Conservation (phyloP, 2,329 filamentous ascomycete genomes). For the Achaetomium macrosporum region DNA sequence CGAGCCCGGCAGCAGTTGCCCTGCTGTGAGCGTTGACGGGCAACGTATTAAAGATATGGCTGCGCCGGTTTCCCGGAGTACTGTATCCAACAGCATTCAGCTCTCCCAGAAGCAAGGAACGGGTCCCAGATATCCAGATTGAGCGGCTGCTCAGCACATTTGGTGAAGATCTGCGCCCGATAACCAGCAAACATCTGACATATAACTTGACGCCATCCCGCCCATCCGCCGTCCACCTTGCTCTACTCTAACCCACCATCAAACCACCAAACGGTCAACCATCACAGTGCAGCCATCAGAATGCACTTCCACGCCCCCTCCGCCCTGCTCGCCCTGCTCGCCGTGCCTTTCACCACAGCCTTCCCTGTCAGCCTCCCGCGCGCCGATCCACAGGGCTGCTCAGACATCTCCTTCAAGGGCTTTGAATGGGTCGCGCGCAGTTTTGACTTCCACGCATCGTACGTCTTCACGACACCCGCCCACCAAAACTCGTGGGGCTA, state of each 20-base stretch:
- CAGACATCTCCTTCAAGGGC: constrained; percentile 28
- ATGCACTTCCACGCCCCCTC: constrained; percentile 9
- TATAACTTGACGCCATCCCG: constrained; percentile 2
- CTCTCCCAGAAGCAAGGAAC: not conserved
- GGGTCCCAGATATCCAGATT: not conserved
- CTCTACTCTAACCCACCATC: not conserved
- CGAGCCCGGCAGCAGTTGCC: not conserved
- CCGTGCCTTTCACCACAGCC: not conserved
- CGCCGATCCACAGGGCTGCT: constrained; percentile 26
- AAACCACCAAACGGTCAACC: not conserved
- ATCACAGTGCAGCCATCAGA: not conserved
- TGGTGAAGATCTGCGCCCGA: constrained; percentile 6
- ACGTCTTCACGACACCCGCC: constrained; percentile 44
- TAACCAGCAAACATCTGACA: not conserved
- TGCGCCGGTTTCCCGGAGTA: not conserved
- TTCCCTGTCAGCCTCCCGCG: constrained; percentile 1
- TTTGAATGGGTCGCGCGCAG: constrained; percentile 38
- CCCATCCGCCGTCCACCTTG: not conserved
- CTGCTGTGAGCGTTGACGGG: not conserved
- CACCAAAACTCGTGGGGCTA: constrained; percentile 46
- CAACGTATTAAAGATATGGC: not conserved
- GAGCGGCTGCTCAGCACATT: not conserved
- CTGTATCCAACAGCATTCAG: not conserved
- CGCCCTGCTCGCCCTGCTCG: constrained; percentile 7
- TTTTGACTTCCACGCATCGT: constrained; percentile 46